phyloP scores from a whole-genome alignment of 2,329 filamentous ascomycete species.

The Lojkania enalia region DNA sequence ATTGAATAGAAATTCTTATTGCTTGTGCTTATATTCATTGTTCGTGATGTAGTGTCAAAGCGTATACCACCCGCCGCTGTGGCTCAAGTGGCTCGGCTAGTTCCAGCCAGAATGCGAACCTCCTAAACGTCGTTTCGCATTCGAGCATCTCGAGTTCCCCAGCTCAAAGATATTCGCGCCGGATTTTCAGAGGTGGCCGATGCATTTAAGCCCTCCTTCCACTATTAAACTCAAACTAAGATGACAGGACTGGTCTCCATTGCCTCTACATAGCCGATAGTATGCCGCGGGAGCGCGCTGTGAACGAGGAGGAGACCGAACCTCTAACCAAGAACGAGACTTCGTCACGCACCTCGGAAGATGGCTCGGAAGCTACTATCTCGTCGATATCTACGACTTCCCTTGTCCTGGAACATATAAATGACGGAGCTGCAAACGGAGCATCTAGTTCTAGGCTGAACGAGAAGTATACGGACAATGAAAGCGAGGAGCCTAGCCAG shows the following conservation, averaged over 20 bases:
- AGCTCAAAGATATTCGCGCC: too few species aligned
- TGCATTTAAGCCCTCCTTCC: too few species aligned
- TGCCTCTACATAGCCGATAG: conserved; percentile 12
- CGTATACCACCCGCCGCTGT: too few species aligned
- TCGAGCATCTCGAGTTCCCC: too few species aligned
- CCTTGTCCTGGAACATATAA: conserved; percentile 76
- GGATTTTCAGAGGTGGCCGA: too few species aligned
- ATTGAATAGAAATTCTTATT: too few species aligned
- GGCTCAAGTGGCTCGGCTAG: too few species aligned
- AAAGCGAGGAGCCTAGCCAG: conserved; percentile 47
- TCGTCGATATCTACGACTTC: conserved; percentile 85
- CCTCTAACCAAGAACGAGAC: conserved; percentile 46
- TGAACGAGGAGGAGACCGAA: conserved; percentile 50
- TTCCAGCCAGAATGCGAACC: neutral
- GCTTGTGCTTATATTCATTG: too few species aligned
- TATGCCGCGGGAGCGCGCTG: conserved; percentile 41
- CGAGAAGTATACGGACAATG: conserved; percentile 47
- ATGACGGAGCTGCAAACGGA: conserved; percentile 54
- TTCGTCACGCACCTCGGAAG: conserved; percentile 37
- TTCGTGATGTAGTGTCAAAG: too few species aligned
- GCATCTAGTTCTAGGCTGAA: conserved; percentile 29
- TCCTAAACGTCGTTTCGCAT: neutral
- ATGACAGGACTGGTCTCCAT: conserved; percentile 20
- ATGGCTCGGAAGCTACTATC: conserved; percentile 56
- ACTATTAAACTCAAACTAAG: conserved; percentile 9